These are phyloP conservation scores for Phytopythium chamaehyphon DNA, from an alignment of 352 stramenopile species.

Conservation along the genomic window DNA sequence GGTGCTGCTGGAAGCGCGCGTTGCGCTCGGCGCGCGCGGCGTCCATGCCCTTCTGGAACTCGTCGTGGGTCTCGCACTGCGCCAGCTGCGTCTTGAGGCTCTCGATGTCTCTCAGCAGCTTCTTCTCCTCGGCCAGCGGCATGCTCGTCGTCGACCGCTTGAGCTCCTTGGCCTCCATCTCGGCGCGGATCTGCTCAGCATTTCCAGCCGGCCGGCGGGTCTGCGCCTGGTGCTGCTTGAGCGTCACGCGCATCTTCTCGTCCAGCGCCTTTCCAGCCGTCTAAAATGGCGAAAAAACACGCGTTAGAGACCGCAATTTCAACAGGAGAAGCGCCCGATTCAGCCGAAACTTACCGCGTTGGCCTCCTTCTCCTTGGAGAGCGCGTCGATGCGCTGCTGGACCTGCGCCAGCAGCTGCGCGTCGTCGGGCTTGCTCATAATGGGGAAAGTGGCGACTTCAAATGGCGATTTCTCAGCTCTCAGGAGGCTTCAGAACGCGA, in stretches of 20 bases:
- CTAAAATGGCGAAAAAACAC: constrained; percentile 2
- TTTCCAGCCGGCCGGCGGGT: constrained; percentile 51
- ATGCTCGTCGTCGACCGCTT: constrained; percentile 69
- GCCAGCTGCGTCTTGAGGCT: constrained; percentile 50
- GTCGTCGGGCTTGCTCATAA: constrained; percentile 32
- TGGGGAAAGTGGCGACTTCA: no score
- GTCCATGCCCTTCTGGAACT: constrained; percentile 65
- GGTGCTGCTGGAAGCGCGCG: constrained; percentile 55
- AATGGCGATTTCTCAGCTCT: no score
- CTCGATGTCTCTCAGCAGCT: constrained; percentile 62
- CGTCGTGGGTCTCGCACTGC: constrained; percentile 42
- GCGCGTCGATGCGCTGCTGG: constrained; percentile 39
- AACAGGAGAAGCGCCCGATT: no score
- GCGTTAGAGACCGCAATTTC: neutral
- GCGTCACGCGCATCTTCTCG: constrained; percentile 61
- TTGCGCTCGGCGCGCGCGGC: constrained; percentile 46
- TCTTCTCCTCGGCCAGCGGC: constrained; percentile 66
- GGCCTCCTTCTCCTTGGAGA: constrained; percentile 27
- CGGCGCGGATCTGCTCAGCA: constrained; percentile 40
- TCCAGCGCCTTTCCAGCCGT: constrained; percentile 59
- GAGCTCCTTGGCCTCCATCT: constrained; percentile 60
- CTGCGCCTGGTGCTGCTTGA: constrained; percentile 51
- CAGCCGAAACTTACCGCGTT: constrained; percentile 30
- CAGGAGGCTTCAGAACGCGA: no score
- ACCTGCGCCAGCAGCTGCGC: constrained; percentile 48